Conservation (phyloP, 768 basidiomycete species). For the Tricholomella constricta region DNA sequence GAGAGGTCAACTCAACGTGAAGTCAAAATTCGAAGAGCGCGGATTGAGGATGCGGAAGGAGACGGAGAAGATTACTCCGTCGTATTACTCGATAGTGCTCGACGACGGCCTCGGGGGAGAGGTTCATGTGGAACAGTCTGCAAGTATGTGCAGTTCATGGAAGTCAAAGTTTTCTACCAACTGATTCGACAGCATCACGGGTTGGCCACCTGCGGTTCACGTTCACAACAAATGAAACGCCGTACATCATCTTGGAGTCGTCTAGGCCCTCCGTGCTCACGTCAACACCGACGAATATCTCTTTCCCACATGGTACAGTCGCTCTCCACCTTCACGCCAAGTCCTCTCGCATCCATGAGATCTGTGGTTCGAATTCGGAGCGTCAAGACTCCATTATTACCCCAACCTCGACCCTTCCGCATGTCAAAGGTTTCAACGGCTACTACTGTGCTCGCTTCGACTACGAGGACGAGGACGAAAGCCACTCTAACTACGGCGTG, state of each 20-base stretch:
- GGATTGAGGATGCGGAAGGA: conserved; percentile 55
- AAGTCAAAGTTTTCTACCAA: not conserved
- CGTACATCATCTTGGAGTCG: conserved; percentile 69
- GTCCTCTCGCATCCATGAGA: conserved; percentile 43
- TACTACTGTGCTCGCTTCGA: conserved; percentile 67
- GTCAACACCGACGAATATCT: conserved; percentile 45
- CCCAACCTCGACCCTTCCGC: conserved; percentile 45
- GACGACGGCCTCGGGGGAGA: conserved; percentile 52
- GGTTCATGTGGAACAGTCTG: conserved; percentile 59
- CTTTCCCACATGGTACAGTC: conserved; percentile 57
- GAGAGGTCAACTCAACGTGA: conserved; percentile 34
- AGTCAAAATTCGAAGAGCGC: conserved; percentile 57
- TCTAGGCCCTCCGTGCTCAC: conserved; percentile 64
- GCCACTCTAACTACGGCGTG: conserved; percentile 42
- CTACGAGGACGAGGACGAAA: conserved; percentile 19
- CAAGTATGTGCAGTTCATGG: conserved; percentile 47
- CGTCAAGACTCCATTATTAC: conserved; percentile 72
- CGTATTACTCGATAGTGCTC: conserved; percentile 59
- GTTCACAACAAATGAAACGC: conserved; percentile 43
- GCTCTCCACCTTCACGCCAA: conserved; percentile 28
- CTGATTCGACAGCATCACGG: conserved; percentile 57
- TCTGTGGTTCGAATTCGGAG: conserved; percentile 66
- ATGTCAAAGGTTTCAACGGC: conserved; percentile 46
- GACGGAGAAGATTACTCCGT: conserved; percentile 54
- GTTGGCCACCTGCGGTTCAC: conserved; percentile 76